Percentiles rank a stretch among this genome's conserved stretches.
Conservation (phyloP, 2,329 filamentous ascomycete genomes). For the Tolypocladium cylindrosporum region DNA sequence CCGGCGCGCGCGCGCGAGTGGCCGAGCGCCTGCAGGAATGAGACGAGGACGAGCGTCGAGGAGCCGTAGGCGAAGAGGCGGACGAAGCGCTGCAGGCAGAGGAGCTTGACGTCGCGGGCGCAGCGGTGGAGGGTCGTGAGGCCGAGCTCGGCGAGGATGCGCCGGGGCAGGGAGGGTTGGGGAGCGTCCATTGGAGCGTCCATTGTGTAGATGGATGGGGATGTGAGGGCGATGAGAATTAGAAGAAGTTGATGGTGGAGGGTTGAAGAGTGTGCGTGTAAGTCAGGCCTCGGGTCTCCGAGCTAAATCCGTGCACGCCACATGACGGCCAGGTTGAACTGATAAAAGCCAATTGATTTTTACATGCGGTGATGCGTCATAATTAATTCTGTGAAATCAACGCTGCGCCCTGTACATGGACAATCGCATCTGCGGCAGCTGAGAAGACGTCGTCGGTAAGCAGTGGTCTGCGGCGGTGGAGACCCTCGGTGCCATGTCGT, state of each 20-base stretch:
- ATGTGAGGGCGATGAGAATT: too few species aligned
- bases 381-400: too few species aligned
- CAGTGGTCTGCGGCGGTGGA: too few species aligned
- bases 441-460: too few species aligned
- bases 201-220: not conserved
- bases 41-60: constrained; percentile 46
- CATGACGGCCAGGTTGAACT: too few species aligned
- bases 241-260: not conserved
- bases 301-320: not conserved
- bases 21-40: constrained; percentile 40
- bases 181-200: not conserved
- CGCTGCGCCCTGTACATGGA: too few species aligned
- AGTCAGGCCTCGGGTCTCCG: not conserved
- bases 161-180: not conserved
- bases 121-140: constrained; percentile 13
- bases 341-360: too few species aligned
- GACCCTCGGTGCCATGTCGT: too few species aligned
- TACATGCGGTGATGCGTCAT: too few species aligned
- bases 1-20: constrained; percentile 43
- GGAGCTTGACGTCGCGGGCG: constrained; percentile 40
- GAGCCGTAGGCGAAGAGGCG: constrained; percentile 54
- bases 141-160: constrained; percentile 13
- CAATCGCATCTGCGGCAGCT: too few species aligned
- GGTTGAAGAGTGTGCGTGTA: not conserved
- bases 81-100: constrained; percentile 48